Evolutionary conservation across 495 filamentous ascomycete genomes (phyloP).

Genomic region (Penicillium macrosclerotiorum): DNA sequence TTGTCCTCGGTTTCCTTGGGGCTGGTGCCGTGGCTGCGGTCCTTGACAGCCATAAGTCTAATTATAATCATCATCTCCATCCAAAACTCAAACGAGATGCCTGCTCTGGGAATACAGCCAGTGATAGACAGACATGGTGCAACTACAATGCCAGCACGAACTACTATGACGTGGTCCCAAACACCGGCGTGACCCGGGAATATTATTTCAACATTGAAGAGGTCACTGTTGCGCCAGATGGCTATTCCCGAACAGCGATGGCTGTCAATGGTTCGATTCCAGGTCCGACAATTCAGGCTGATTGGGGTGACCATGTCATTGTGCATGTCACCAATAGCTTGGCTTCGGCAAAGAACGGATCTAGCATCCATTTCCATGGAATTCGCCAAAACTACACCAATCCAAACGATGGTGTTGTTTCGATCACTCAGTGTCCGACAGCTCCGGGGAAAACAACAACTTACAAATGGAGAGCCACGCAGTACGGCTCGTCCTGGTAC

Average conservation of each 20-base stretch:
- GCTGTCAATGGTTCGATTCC: conserved; percentile 44
- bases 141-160: conserved; percentile 54
- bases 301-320: conserved; percentile 44
- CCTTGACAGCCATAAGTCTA: no score
- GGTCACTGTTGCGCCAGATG: conserved; percentile 71
- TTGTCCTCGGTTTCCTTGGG: neutral
- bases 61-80: neutral
- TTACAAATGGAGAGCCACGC: conserved; percentile 49
- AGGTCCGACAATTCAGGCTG: conserved; percentile 58
- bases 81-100: neutral
- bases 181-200: conserved; percentile 33
- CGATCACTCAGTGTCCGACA: conserved; percentile 31
- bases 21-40: neutral
- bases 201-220: conserved; percentile 31
- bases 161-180: conserved; percentile 46
- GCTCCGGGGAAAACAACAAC: conserved; percentile 32
- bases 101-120: conserved; percentile 39
- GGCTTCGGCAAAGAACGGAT: conserved; percentile 48
- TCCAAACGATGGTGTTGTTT: conserved; percentile 48
- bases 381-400: conserved; percentile 37
- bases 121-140: conserved; percentile 39
- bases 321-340: conserved; percentile 56
- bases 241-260: conserved; percentile 50
- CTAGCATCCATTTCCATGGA: conserved; percentile 51
- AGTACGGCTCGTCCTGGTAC: conserved; percentile 63